phyloP scores from a whole-genome alignment of 164 flowering plant genomes.

The Akebia trifoliata region DNA sequence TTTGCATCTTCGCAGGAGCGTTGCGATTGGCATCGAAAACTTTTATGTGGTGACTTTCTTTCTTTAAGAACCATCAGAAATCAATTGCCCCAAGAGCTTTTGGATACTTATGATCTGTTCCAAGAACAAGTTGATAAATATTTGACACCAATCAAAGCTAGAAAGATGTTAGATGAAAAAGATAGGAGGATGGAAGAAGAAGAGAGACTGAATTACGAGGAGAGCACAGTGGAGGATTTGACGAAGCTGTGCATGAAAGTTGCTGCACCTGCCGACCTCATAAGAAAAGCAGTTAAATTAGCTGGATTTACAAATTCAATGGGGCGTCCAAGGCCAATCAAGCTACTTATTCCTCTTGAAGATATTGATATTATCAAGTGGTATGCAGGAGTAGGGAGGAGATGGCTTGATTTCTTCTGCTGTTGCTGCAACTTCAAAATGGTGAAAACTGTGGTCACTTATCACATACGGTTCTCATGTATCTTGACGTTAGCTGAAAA shows the following conservation, averaged over 20 bases:
- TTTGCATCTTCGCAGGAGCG: slow-evolving; percentile 64
- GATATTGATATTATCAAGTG: slow-evolving; percentile 88
- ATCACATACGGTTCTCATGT: slow-evolving; percentile 89
- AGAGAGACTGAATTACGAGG: slow-evolving; percentile 51
- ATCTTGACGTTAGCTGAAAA: slow-evolving; percentile 87
- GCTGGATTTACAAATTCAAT: slow-evolving; percentile 85
- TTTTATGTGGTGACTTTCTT: slow-evolving; percentile 73
- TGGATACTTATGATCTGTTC: slow-evolving; percentile 76
- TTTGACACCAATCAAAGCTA: slow-evolving; percentile 55
- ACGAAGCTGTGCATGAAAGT: slow-evolving; percentile 74
- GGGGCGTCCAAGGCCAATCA: slow-evolving; percentile 94
- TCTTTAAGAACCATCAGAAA: slow-evolving; percentile 61
- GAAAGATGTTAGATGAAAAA: slow-evolving; percentile 50
- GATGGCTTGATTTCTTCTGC: slow-evolving; percentile 88
- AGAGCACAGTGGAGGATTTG: slow-evolving; percentile 67
- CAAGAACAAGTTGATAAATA: slow-evolving; percentile 69
- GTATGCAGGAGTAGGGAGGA: slow-evolving; percentile 87
- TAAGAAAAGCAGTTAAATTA: slow-evolving; percentile 64
- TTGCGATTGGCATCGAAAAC: slow-evolving; percentile 51
- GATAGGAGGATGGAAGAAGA: slow-evolving; percentile 47
- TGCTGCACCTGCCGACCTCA: slow-evolving; percentile 64
- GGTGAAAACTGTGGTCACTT: slow-evolving; percentile 74
- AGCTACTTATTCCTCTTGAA: slow-evolving; percentile 62
- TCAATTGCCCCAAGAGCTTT: slow-evolving; percentile 72
- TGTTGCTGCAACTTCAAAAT: slow-evolving; percentile 80